phyloP scores from a whole-genome alignment of 192 early-diverging fungal genomes.

The Coemansia sp. region DNA sequence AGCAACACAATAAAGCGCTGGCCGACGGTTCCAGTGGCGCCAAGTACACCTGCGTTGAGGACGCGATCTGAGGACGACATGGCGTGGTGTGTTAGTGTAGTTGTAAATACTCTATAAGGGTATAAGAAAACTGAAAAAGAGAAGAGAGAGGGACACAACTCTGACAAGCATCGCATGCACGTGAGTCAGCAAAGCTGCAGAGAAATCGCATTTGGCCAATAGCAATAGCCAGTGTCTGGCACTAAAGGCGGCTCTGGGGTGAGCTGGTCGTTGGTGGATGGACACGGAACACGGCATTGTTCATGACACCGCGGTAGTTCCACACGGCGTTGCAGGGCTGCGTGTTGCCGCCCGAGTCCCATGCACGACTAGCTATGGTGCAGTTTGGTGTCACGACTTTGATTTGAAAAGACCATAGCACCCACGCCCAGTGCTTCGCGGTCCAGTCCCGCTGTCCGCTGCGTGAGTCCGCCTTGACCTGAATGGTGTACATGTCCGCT shows the following conservation, averaged over 20 bases:
- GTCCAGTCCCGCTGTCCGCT: slow-evolving; percentile 36
- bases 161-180: background rate
- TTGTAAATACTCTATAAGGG: background rate
- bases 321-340: slow-evolving; percentile 77
- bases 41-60: slow-evolving; percentile 83
- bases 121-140: background rate
- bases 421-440: slow-evolving; percentile 76
- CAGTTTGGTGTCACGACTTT: slow-evolving; percentile 38
- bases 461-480: background rate
- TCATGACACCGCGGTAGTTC: slow-evolving; percentile 82
- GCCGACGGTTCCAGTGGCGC: slow-evolving; percentile 97
- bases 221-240: background rate
- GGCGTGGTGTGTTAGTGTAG: background rate
- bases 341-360: slow-evolving; percentile 82
- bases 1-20: slow-evolving; percentile 95
- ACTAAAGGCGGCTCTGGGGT: slow-evolving; percentile 13
- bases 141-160: background rate
- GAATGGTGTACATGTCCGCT: slow-evolving; percentile 57
- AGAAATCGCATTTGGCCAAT: background rate
- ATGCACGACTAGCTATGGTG: slow-evolving; percentile 72
- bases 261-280: slow-evolving; percentile 14
- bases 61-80: slow-evolving; percentile 32
- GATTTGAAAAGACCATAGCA: slow-evolving; percentile 71
- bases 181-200: slow-evolving; percentile 1
- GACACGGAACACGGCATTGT: slow-evolving; percentile 62